Conservation (phyloP, 2,329 filamentous ascomycete species). For the Lizonia empirigonia region DNA sequence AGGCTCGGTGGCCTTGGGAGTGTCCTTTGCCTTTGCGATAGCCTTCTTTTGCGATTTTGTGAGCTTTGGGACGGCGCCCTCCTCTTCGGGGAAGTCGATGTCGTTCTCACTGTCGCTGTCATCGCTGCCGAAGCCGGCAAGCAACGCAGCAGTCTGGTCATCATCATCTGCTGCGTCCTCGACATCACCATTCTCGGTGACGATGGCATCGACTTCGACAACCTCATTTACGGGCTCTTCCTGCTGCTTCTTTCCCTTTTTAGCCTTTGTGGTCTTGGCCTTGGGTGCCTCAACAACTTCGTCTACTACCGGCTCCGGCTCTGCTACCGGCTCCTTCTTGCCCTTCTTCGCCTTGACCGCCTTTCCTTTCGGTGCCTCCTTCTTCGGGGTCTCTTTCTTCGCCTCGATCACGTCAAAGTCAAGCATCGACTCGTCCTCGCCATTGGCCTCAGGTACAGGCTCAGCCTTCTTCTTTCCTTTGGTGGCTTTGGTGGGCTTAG, state of each 20-base stretch:
- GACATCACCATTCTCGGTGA: constrained; percentile 20
- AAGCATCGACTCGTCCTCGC: constrained; percentile 17
- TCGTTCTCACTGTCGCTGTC: constrained; percentile 47
- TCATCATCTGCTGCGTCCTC: constrained; percentile 43
- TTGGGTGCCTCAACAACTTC: constrained; percentile 16
- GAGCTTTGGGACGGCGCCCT: constrained; percentile 42
- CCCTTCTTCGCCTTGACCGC: constrained; percentile 31
- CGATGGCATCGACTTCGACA: constrained; percentile 22
- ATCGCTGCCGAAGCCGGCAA: constrained; percentile 58
- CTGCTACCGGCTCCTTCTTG: constrained; percentile 27
- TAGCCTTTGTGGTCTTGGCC: constrained; percentile 31
- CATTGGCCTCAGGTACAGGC: constrained; percentile 23
- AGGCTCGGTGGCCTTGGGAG: constrained; percentile 61
- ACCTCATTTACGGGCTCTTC: constrained; percentile 29
- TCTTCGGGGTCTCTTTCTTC: constrained; percentile 23
- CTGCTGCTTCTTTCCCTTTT: constrained; percentile 27
- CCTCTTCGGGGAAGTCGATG: constrained; percentile 45
- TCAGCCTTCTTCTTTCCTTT: constrained; percentile 49
- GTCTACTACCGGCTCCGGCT: constrained; percentile 21
- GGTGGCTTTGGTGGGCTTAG: constrained; percentile 34
- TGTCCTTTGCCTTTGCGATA: constrained; percentile 58
- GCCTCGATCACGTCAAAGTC: constrained; percentile 19
- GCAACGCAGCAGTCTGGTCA: constrained; percentile 58
- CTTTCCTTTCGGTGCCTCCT: constrained; percentile 28
- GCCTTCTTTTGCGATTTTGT: constrained; percentile 44